Base-by-base conservation (phyloP, 805 yeast species). In the Zygoascus bituminiphila region DNA sequence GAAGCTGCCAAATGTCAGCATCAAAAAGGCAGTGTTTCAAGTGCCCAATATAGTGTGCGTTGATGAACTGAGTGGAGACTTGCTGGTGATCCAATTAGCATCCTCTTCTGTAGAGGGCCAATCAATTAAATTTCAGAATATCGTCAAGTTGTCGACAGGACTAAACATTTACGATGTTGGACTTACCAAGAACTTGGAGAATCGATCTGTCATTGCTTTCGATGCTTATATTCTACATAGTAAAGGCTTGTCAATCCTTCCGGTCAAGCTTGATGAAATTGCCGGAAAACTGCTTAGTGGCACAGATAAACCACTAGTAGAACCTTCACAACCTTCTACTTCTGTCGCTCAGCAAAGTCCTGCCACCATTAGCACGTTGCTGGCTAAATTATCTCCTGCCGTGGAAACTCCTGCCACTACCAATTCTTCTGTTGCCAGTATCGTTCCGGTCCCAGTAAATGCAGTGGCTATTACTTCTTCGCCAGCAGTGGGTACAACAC, bases 211-310 rank as follows among this genome's bases (percentile, higher is more conserved):
- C 5, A 40, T 45, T 14, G 49, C 48, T 1, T 52, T 52, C 41
- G 59, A 56, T 26, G 39, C 49, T 12, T 56, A 52, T 31, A 35
- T 56, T 14, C 46, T 49, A 46, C 54, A 54, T 36, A 38, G 56
- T 38, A 42, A 41, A 12, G 59, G 59, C 4, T 25, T 55, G n/a
- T 40, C 49, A 15, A 47, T 53, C 33, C 46, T 55, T 14, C 49
- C 54, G 33, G 53, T 54, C 10, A 51, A 45, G 19, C 35, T 48
- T 2, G 44, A 38, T 15, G 48, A 24, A 14, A 20, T 25, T 12
- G 33, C 33, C n/a, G 15, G n/a, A 29, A 29, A 29, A 15, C n/a
- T n/a, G n/a, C n/a, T n/a, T n/a, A n/a, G n/a, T n/a, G n/a, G n/a
- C n/a, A n/a, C n/a, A n/a, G n/a, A n/a, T n/a, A n/a, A n/a, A n/a